phyloP scores from a whole-genome alignment of 192 early-diverging fungal genomes.

The Linnemannia exigua region DNA sequence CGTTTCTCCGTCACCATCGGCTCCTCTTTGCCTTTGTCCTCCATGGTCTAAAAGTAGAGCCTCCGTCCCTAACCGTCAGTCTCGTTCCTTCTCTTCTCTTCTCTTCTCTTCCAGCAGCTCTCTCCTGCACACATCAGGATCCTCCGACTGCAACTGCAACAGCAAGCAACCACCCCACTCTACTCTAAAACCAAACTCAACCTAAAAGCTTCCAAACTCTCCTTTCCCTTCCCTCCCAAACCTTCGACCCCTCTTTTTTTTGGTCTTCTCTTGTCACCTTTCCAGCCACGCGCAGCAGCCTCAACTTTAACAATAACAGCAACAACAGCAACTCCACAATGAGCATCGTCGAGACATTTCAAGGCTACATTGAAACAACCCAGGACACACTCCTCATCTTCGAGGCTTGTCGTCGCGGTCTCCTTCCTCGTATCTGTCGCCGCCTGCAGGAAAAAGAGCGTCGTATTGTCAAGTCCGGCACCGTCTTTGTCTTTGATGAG shows the following conservation, averaged over 20 bases:
- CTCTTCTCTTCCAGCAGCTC: neutral
- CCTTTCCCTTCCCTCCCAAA: slow-evolving; percentile 8
- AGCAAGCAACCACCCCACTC: neutral
- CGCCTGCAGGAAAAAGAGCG: slow-evolving; percentile 82
- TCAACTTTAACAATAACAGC: neutral
- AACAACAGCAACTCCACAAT: slow-evolving; percentile 26
- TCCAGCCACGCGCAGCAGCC: slow-evolving; percentile 12
- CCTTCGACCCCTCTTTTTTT: slow-evolving; percentile 14
- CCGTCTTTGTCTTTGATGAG: slow-evolving; percentile 91
- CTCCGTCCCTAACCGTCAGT: slow-evolving; percentile 12
- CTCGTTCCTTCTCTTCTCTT: neutral
- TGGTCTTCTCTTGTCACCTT: neutral
- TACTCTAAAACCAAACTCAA: slow-evolving; percentile 9
- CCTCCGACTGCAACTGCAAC: neutral
- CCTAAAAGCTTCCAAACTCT: slow-evolving; percentile 11
- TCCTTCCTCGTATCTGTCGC: slow-evolving; percentile 77
- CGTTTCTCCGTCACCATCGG: slow-evolving; percentile 8
- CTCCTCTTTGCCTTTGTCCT: neutral
- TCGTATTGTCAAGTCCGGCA: slow-evolving; percentile 78
- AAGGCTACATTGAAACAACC: slow-evolving; percentile 80
- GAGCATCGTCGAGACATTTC: slow-evolving; percentile 70
- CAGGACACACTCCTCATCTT: slow-evolving; percentile 85
- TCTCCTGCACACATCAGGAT: neutral
- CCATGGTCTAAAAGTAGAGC: neutral
- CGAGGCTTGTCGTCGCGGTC: slow-evolving; percentile 79